A percentile compares a stretch with the other conserved stretches of the same genome.
phyloP scores from a whole-genome alignment of 2,329 filamentous ascomycete genomes.

The Pyricularia sp. region DNA sequence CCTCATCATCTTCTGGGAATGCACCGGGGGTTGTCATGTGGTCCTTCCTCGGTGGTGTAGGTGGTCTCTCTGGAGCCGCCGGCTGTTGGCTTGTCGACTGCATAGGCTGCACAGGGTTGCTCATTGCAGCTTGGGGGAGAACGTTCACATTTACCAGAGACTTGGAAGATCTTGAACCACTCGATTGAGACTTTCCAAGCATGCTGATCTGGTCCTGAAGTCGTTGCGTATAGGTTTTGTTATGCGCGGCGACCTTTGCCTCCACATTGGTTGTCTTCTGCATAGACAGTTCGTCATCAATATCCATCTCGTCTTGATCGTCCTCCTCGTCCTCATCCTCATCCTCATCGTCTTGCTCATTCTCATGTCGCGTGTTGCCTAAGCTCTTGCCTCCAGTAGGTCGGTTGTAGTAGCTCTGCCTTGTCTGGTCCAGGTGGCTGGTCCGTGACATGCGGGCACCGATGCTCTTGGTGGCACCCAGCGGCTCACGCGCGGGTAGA shows the following conservation, averaged over 20 bases:
- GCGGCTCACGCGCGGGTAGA: slow-evolving; percentile 77
- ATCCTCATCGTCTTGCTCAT: slow-evolving; percentile 26
- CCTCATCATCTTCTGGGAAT: slow-evolving; percentile 45
- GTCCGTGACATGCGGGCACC: slow-evolving; percentile 59
- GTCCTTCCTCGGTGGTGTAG: slow-evolving; percentile 21
- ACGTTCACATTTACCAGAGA: slow-evolving; percentile 23
- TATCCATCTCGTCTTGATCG: slow-evolving; percentile 40
- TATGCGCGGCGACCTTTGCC: slow-evolving; percentile 45
- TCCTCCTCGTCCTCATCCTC: slow-evolving; percentile 30
- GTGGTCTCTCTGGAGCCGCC: slow-evolving; percentile 6
- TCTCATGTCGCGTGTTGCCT: slow-evolving; percentile 33
- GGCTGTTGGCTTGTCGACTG: slow-evolving; percentile 15
- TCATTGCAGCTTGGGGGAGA: slow-evolving; percentile 9
- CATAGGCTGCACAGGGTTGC: slow-evolving; percentile 17
- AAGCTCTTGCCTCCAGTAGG: slow-evolving; percentile 63
- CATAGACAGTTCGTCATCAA: slow-evolving; percentile 25
- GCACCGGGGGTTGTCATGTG: slow-evolving; percentile 37
- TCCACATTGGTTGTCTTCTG: slow-evolving; percentile 33
- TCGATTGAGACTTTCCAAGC: slow-evolving; percentile 45
- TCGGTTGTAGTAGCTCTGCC: slow-evolving; percentile 61
- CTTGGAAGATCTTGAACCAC: slow-evolving; percentile 33
- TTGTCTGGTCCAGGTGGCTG: slow-evolving; percentile 63
- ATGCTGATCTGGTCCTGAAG: slow-evolving; percentile 85
- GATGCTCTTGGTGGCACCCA: slow-evolving; percentile 73
- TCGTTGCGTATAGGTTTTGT: slow-evolving; percentile 85